Evolutionary conservation across 202 grass and related monocot species (phyloP), one percentile per base, ranked within the genome.

Genomic region (Eragrostis tef): DNA sequence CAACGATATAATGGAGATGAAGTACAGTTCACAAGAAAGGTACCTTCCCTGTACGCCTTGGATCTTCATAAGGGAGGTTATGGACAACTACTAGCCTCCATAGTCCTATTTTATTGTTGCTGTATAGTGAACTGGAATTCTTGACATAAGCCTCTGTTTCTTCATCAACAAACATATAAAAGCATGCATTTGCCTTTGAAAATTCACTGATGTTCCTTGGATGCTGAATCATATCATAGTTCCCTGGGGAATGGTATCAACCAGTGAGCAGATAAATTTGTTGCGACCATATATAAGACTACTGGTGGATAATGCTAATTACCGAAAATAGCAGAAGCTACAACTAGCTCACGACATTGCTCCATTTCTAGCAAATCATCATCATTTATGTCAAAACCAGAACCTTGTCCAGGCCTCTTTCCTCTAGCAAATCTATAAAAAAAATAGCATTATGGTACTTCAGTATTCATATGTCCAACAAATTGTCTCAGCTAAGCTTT

Each of bases 141-240:
- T 88, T 93, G 64, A 90, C 83, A 85, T 93, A 93, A 54, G 73
- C 79, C 42, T 91, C 85, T 81, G 96, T 99, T 90, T 95, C 89
- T 78, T 99, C 93, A 65, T 99, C 96, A 24, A 99, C 96, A 86
- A 99, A 99, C 93, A 99, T 99, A 80, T 95, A 99, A 79, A 99
- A 99, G 44, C 90, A 95, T 60, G 86, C 93, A 76, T 91, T 88
- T 64, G 69, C 78, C 74, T 99, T 95, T 58, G 96, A 83, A 78
- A 91, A 84, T 77, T 89, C 87, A 60, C 93, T 95, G 43, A 93
- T 83, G 77, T 99, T 95, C 60, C 78, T 93, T 13, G 96, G 93
- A 83, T 95, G 93, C 85, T 99, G 96, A 63, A 99, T 88, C 85
- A 95, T 84, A 71, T 99, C 96, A 85, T 99, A 99, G 49, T 99